These are phyloP conservation scores for Globisporangium takayamanum DNA, from an alignment of 352 stramenopile species.

Conservation along the genomic window DNA sequence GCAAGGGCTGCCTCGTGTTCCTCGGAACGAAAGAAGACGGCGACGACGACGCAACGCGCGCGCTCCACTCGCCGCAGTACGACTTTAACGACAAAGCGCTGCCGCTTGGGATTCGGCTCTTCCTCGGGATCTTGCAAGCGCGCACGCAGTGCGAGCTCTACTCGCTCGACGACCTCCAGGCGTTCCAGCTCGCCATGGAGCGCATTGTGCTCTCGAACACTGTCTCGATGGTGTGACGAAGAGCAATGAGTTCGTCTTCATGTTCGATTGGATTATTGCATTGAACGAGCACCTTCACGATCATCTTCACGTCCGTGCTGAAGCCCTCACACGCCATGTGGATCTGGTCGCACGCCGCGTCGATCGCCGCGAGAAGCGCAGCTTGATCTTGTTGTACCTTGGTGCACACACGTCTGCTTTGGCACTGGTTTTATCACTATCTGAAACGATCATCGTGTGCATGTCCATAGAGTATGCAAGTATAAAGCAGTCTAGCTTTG, in stretches of 20 bases:
- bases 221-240: constrained; percentile 27
- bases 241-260: not conserved
- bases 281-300: too few relatives aligned
- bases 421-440: too few relatives aligned
- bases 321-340: too few relatives aligned
- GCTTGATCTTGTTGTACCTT: too few relatives aligned
- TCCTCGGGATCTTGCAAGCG: constrained; percentile 65
- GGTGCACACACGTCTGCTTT: too few relatives aligned
- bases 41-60: constrained; percentile 45
- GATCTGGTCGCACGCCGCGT: too few relatives aligned
- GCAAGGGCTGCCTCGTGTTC: constrained; percentile 84
- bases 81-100: constrained; percentile 85
- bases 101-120: constrained; percentile 75
- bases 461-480: too few relatives aligned
- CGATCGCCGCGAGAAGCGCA: too few relatives aligned
- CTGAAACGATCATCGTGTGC: too few relatives aligned
- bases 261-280: not conserved
- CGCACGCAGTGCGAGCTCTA: constrained; percentile 64
- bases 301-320: too few relatives aligned
- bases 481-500: too few relatives aligned
- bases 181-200: constrained; percentile 75
- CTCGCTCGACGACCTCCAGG: constrained; percentile 60
- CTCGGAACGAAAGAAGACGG: constrained; percentile 68
- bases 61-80: constrained; percentile 73
- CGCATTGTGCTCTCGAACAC: constrained; percentile 37